These are phyloP conservation scores for Solanum paucissectum DNA, from an alignment of 257 asterid species.

Conservation along the genomic window DNA sequence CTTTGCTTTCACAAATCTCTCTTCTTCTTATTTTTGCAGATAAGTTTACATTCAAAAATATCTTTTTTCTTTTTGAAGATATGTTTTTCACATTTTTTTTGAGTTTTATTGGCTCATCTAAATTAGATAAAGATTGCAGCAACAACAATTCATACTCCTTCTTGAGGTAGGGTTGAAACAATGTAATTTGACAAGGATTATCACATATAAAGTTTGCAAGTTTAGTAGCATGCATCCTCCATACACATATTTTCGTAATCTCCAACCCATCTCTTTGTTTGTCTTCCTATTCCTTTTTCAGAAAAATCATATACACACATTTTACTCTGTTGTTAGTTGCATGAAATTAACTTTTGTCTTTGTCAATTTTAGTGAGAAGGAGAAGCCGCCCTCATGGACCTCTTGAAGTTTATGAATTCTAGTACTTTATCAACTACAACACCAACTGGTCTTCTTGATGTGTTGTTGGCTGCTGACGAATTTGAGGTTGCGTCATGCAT, in stretches of 20 bases:
- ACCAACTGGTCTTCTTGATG: neutral
- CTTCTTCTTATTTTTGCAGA: neutral
- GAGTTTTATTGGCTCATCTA: neutral
- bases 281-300: neutral
- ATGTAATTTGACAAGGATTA: no score
- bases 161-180: no score
- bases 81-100: neutral
- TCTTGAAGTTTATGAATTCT: constrained; percentile 70
- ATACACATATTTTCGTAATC: no score
- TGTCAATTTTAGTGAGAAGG: constrained; percentile 38
- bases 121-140: no score
- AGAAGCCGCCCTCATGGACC: constrained; percentile 78
- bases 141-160: no score
- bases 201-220: no score
- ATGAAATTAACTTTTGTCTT: neutral
- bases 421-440: constrained; percentile 12
- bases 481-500: neutral
- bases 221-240: no score
- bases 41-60: neutral
- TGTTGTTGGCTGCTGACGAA: neutral
- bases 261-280: no score
- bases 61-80: no score
- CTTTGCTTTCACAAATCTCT: no score
- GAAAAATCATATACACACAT: neutral
- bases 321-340: neutral